These are phyloP conservation scores for Penicillium italicum DNA, from an alignment of 2,329 filamentous ascomycete genomes.

Conservation along the genomic window DNA sequence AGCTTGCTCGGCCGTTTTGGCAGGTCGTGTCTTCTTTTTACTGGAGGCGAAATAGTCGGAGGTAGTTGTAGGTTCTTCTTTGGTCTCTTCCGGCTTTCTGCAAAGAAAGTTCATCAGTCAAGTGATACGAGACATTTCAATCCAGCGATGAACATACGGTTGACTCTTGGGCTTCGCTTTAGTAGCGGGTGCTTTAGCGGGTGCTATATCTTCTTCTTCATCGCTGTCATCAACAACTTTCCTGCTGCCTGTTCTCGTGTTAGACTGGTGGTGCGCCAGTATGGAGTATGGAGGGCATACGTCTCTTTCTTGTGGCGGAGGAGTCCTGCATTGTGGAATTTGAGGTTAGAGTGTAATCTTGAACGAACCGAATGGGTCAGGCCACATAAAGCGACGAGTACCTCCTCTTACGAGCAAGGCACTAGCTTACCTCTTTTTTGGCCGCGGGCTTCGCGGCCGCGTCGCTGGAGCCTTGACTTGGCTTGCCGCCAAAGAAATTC, in stretches of 20 bases:
- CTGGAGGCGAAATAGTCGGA: constrained; percentile 60
- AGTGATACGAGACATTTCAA: neutral
- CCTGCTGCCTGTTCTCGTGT: constrained; percentile 44
- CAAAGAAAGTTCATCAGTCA: constrained; percentile 4
- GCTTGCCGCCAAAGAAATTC: constrained; percentile 81
- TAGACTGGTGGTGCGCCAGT: constrained; percentile 2
- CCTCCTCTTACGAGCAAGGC: constrained; percentile 2
- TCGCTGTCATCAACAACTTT: constrained; percentile 79
- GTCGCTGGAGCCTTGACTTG: constrained; percentile 54
- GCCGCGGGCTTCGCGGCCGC: constrained; percentile 33
- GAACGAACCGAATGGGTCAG: neutral
- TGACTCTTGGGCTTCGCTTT: constrained; percentile 39
- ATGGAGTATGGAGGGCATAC: constrained; percentile 24
- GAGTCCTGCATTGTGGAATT: constrained; percentile 21
- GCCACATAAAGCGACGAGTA: neutral
- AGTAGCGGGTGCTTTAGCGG: constrained; percentile 39
- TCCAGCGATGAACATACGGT: constrained; percentile 43
- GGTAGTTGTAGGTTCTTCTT: constrained; percentile 57
- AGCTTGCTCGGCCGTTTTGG: constrained; percentile 23
- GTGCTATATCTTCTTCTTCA: constrained; percentile 61
- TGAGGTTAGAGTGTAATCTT: constrained; percentile 8
- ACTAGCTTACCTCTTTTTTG: constrained; percentile 43
- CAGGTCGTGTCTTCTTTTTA: constrained; percentile 53
- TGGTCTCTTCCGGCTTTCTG: constrained; percentile 50
- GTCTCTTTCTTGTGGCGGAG: constrained; percentile 32